Evolutionary conservation across 805 yeast species (phyloP).

Genomic region (Spencermartinsiella europaea): DNA sequence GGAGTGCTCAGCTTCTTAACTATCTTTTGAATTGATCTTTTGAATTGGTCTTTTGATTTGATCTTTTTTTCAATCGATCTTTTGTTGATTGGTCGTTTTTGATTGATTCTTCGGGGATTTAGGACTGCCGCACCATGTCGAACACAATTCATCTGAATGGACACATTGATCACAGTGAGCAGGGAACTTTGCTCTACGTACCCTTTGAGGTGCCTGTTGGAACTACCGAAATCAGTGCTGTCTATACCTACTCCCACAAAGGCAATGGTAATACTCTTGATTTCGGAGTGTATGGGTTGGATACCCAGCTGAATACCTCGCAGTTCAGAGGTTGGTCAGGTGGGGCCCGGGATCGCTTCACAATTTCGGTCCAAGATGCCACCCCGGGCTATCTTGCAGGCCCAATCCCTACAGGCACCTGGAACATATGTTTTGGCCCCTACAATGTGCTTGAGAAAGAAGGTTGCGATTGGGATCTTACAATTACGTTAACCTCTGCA

Average conservation of each 20-base stretch:
- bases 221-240: slow-evolving; percentile 3
- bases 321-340: slow-evolving; percentile 13
- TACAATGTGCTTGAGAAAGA: not conserved
- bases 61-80: too few relatives aligned
- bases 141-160: not conserved
- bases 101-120: too few relatives aligned
- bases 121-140: too few relatives aligned
- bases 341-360: slow-evolving; percentile 7
- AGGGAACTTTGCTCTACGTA: slow-evolving; percentile 2
- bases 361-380: slow-evolving; percentile 3
- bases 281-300: slow-evolving; percentile 6
- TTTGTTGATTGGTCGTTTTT: too few relatives aligned
- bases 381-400: slow-evolving; percentile 13
- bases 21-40: too few relatives aligned
- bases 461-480: not conserved
- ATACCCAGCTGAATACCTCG: slow-evolving; percentile 1
- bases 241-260: not conserved
- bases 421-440: slow-evolving; percentile 1
- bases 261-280: slow-evolving; percentile 7
- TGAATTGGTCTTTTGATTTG: too few relatives aligned
- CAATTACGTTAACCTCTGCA: not conserved
- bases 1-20: too few relatives aligned
- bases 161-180: slow-evolving; percentile 1
- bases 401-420: slow-evolving; percentile 3
- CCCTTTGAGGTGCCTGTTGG: slow-evolving; percentile 8